phyloP scores from a whole-genome alignment of 139 green algal species.

The Deuterostichococcus epilithicus region DNA sequence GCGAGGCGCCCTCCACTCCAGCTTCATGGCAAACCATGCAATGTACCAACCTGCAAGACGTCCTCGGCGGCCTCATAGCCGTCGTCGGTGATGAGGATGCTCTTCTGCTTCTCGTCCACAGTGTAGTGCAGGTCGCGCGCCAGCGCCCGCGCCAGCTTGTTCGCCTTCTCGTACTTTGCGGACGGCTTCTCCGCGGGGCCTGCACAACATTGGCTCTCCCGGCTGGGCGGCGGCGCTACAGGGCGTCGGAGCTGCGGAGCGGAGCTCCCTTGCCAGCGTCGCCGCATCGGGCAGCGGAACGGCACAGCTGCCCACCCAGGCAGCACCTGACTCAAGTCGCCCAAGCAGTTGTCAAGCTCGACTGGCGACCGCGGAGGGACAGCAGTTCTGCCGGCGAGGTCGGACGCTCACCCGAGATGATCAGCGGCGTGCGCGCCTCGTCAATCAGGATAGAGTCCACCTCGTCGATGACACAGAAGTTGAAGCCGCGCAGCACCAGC shows the following conservation, averaged over 20 bases:
- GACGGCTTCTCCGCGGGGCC: constrained; percentile 78
- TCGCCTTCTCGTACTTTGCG: constrained; percentile 52
- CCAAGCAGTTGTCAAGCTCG: too few relatives aligned
- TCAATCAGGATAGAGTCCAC: constrained; percentile 98
- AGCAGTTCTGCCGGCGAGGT: too few relatives aligned
- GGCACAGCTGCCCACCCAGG: too few relatives aligned
- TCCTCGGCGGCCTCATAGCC: constrained; percentile 97
- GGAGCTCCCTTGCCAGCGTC: too few relatives aligned
- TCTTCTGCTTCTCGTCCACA: constrained; percentile 99
- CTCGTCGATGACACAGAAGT: constrained; percentile 98
- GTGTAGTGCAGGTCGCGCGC: constrained; percentile 91
- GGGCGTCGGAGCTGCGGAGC: too few relatives aligned
- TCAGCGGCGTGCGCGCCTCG: constrained; percentile 92
- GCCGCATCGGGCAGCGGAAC: too few relatives aligned
- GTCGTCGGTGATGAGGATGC: constrained; percentile 93
- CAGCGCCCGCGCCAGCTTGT: constrained; percentile 84
- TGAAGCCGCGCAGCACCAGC: constrained; percentile 89
- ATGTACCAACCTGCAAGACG: constrained; percentile 79
- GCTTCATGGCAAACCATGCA: not conserved
- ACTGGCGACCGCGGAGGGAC: too few relatives aligned
- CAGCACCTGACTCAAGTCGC: too few relatives aligned
- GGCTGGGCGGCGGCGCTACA: too few relatives aligned
- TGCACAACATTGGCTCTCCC: not conserved
- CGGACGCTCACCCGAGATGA: constrained; percentile 67
- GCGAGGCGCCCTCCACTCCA: too few relatives aligned